Conservation (phyloP, 352 stramenopile genomes). For the Globisporangium okanoganense region DNA sequence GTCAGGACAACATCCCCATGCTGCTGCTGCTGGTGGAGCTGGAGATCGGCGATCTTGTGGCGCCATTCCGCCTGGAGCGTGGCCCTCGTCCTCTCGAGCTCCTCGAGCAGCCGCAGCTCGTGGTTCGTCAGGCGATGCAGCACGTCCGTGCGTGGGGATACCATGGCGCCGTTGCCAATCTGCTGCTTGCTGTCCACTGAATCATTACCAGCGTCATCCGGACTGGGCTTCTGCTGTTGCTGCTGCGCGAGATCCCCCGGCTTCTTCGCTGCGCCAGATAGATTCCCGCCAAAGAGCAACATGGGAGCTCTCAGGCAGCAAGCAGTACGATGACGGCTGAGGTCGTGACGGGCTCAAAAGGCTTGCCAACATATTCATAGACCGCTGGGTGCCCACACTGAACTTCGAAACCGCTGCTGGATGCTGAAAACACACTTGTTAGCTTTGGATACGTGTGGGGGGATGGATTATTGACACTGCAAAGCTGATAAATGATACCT, state of each 20-base stretch:
- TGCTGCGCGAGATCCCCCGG: neutral
- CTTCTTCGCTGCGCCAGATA: conserved; percentile 32
- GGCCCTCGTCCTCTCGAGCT: conserved; percentile 66
- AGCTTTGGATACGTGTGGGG: neutral
- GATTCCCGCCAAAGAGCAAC: conserved; percentile 68
- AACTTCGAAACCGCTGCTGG: neutral
- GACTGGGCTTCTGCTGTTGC: conserved; percentile 3
- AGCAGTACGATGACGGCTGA: neutral
- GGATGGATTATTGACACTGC: too few species aligned
- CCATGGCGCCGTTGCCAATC: neutral
- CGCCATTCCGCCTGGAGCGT: conserved; percentile 69
- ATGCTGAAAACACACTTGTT: neutral
- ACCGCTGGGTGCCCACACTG: too few species aligned
- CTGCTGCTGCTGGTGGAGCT: too few species aligned
- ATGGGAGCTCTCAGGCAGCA: conserved; percentile 16
- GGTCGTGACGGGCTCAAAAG: neutral
- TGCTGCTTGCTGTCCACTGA: neutral
- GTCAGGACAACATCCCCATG: conserved; percentile 19
- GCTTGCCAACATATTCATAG: neutral
- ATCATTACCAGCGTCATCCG: neutral
- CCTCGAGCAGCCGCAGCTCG: conserved; percentile 68
- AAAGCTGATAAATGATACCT: too few species aligned
- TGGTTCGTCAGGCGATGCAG: conserved; percentile 74
- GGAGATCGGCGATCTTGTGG: conserved; percentile 53
- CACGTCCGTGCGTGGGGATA: conserved; percentile 53